These are phyloP conservation scores for Passiflora organensis DNA, from an alignment of 345 rosid genomes.

Conservation along the genomic window DNA sequence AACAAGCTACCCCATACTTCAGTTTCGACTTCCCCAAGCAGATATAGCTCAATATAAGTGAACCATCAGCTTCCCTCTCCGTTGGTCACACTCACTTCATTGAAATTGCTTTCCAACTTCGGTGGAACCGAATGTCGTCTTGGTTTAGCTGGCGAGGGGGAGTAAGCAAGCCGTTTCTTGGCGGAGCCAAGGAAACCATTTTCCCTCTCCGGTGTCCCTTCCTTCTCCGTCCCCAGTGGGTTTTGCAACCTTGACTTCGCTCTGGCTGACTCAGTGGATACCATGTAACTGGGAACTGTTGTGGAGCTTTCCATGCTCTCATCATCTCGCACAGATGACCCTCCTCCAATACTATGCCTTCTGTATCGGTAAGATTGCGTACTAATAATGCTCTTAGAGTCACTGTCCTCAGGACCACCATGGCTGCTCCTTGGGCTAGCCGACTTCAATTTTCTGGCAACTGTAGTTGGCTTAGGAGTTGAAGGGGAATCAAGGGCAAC, in stretches of 20 bases:
- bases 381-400: constrained; percentile 60
- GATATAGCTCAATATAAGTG: neutral
- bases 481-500: constrained; percentile 57
- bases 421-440: constrained; percentile 42
- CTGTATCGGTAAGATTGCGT: constrained; percentile 50
- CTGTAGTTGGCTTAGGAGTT: constrained; percentile 38
- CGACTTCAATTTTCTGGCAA: constrained; percentile 55
- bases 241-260: constrained; percentile 70
- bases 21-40: neutral
- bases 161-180: constrained; percentile 79
- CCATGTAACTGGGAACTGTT: constrained; percentile 79
- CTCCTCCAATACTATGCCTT: constrained; percentile 75
- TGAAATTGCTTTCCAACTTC: constrained; percentile 52
- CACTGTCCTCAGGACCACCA: constrained; percentile 54
- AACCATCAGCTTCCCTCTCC: constrained; percentile 34
- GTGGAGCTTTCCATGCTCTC: constrained; percentile 65
- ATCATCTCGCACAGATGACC: constrained; percentile 55
- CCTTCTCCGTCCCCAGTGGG: constrained; percentile 41
- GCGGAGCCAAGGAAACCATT: constrained; percentile 33
- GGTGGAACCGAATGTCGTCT: constrained; percentile 80
- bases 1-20: neutral
- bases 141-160: constrained; percentile 64
- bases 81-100: constrained; percentile 30
- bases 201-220: constrained; percentile 44
- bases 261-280: constrained; percentile 77